phyloP scores from a whole-genome alignment of 768 basidiomycete genomes.

The Boletus subparvulus region DNA sequence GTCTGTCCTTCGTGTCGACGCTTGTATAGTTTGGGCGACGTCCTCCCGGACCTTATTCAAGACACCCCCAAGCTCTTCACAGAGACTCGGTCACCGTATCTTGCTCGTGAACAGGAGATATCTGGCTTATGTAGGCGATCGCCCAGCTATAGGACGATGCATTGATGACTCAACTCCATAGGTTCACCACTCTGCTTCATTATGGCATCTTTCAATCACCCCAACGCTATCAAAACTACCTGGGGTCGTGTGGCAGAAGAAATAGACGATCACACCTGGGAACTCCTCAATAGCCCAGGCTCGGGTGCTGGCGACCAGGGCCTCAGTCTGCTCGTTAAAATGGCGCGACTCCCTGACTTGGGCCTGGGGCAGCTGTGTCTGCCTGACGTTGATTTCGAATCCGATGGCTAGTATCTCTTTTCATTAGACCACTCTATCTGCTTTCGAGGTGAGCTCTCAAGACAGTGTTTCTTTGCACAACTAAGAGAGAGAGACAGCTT shows the following conservation, averaged over 20 bases:
- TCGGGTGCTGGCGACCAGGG: conserved; percentile 37
- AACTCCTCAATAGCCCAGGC: conserved; percentile 47
- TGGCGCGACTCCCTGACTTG: conserved; percentile 73
- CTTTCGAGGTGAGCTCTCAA: conserved; percentile 9
- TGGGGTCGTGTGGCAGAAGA: conserved; percentile 73
- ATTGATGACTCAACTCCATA: conserved; percentile 29
- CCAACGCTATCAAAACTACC: conserved; percentile 57
- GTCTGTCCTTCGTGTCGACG: conserved; percentile 79
- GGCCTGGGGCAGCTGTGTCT: conserved; percentile 62
- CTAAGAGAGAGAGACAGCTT: conserved; percentile 5
- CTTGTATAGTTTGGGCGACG: conserved; percentile 68
- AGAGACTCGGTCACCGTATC: conserved; percentile 37
- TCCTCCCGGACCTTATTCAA: conserved; percentile 48
- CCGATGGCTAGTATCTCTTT: conserved; percentile 11
- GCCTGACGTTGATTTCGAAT: conserved; percentile 30
- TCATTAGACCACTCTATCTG: background rate
- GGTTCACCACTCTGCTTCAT: conserved; percentile 80
- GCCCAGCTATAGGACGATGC: background rate
- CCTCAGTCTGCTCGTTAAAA: conserved; percentile 66
- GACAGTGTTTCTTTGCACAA: background rate
- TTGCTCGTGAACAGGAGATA: conserved; percentile 61
- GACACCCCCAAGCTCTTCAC: conserved; percentile 16
- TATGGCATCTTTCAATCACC: conserved; percentile 64
- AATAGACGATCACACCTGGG: conserved; percentile 67
- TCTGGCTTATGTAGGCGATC: conserved; percentile 70